phyloP scores from a whole-genome alignment of 176 grass and related monocot species.

The Phyllostachys edulis region DNA sequence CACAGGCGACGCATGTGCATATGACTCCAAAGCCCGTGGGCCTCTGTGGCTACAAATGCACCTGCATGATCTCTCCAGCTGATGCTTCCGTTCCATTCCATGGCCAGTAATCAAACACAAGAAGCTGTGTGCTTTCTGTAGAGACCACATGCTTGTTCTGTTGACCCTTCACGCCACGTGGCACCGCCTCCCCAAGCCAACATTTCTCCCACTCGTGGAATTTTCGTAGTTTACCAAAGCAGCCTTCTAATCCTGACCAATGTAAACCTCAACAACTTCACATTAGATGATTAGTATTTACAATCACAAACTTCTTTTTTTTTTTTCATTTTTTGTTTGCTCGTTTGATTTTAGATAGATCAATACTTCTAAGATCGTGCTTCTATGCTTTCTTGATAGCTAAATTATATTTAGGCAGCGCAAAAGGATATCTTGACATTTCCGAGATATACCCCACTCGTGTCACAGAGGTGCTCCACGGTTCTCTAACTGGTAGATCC shows the following conservation, averaged over 20 bases:
- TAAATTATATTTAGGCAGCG: no score
- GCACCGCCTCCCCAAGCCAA: background rate
- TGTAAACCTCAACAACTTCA: background rate
- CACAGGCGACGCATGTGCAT: background rate
- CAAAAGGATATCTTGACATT: no score
- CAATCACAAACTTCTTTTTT: background rate
- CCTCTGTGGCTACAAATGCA: background rate
- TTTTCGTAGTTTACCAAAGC: background rate
- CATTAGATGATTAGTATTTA: background rate
- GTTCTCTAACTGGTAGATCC: no score
- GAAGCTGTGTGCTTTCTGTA: background rate
- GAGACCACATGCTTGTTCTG: background rate
- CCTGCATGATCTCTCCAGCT: background rate
- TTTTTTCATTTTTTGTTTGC: background rate
- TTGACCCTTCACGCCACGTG: slow-evolving; percentile 5
- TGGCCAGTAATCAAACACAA: background rate
- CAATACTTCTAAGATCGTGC: no score
- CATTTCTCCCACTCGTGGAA: background rate
- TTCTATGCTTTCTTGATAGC: no score
- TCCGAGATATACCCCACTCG: no score
- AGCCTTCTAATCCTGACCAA: background rate
- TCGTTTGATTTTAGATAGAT: no score
- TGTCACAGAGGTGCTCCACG: no score
- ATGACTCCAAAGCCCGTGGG: background rate
- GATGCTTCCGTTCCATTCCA: background rate